Evolutionary conservation across 352 stramenopile genomes (phyloP).

Genomic region (Globisporangium viniferum): DNA sequence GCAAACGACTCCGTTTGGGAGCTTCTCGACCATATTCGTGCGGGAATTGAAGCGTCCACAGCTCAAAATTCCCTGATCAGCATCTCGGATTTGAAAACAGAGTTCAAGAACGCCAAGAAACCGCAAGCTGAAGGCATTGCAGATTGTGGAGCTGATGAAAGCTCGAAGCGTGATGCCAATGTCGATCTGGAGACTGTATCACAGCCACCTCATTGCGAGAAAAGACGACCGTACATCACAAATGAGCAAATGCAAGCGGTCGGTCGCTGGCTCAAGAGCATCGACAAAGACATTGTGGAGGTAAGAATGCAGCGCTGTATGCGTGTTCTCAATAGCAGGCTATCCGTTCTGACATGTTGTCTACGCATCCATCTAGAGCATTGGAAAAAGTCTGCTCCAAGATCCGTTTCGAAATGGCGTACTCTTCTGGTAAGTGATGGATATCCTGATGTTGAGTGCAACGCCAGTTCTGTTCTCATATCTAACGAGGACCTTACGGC

Average conservation of each 20-base stretch:
- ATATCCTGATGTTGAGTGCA: not conserved
- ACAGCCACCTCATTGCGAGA: slow-evolving; percentile 4
- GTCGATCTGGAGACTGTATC: not conserved
- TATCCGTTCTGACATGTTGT: not conserved
- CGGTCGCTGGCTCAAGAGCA: slow-evolving; percentile 20
- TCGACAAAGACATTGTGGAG: slow-evolving; percentile 11
- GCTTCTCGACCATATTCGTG: slow-evolving; percentile 13
- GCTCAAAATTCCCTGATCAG: not conserved
- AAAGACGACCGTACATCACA: slow-evolving; percentile 25
- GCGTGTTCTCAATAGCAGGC: not conserved
- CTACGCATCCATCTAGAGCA: not conserved
- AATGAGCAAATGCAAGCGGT: slow-evolving; percentile 24
- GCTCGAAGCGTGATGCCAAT: not conserved
- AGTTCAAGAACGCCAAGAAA: not conserved
- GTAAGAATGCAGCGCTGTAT: slow-evolving; percentile 1
- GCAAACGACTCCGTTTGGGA: not conserved
- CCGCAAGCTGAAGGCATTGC: not conserved
- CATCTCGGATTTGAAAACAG: not conserved
- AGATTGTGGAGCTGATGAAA: not conserved
- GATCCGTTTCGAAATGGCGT: slow-evolving; percentile 18
- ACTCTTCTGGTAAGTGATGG: slow-evolving; percentile 14
- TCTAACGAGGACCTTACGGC: not conserved
- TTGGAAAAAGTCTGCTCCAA: slow-evolving; percentile 14
- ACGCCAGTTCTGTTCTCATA: not conserved
- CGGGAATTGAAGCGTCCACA: not conserved